These are phyloP conservation scores for Elongisporangium prolatum DNA, from an alignment of 352 stramenopile genomes.

Conservation along the genomic window DNA sequence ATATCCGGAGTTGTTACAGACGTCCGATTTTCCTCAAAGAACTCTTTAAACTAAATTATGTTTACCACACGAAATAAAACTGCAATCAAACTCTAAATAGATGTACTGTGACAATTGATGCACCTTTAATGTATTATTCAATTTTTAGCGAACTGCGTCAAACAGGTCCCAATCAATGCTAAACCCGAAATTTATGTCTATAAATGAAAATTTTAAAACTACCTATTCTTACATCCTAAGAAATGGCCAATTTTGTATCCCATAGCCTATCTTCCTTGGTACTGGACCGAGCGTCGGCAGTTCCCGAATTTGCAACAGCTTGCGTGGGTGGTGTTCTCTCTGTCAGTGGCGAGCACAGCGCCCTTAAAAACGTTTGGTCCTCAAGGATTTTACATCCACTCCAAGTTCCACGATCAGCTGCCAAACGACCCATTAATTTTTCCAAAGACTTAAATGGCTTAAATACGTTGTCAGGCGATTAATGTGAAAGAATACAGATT, in stretches of 20 bases:
- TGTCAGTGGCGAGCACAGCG: conserved; percentile 41
- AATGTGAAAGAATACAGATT: too few species aligned
- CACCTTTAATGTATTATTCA: background rate
- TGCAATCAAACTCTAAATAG: background rate
- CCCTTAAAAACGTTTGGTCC: conserved; percentile 28
- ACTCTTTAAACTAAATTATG: background rate
- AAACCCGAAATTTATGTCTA: background rate
- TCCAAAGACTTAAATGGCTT: too few species aligned
- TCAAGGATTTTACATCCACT: conserved; percentile 26
- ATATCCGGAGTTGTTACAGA: background rate
- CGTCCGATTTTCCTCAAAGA: background rate
- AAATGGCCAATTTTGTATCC: too few species aligned
- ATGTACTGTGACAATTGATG: background rate
- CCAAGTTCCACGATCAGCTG: conserved; percentile 36
- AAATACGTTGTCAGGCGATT: too few species aligned
- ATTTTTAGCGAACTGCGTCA: background rate
- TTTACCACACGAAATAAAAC: background rate
- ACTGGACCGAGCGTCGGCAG: too few species aligned
- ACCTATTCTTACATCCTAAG: too few species aligned
- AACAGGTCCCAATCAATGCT: background rate
- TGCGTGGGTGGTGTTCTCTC: conserved; percentile 44
- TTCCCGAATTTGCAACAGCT: conserved; percentile 60
- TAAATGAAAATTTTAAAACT: background rate
- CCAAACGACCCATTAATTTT: too few species aligned
- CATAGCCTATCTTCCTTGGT: too few species aligned